Percentiles rank a stretch among this genome's conserved stretches.
phyloP scores from a whole-genome alignment of 306 rosid genomes.

The Castanopsis chinensis region DNA sequence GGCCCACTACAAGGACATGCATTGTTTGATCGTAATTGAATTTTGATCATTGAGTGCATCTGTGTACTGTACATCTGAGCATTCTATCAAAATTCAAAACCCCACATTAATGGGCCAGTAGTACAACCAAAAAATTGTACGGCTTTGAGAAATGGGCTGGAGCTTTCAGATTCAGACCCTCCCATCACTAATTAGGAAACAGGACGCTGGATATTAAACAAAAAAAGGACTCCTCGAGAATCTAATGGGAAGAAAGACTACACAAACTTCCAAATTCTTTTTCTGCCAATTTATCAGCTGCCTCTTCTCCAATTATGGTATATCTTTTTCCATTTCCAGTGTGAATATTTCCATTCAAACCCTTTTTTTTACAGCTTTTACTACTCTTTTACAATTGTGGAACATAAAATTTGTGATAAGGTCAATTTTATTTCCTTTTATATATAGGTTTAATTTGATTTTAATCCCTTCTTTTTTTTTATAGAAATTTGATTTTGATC shows the following conservation, averaged over 20 bases:
- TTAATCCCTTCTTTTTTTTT: too few relatives aligned
- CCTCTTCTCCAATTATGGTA: slow-evolving; percentile 5
- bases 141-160: slow-evolving; percentile 41
- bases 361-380: not conserved
- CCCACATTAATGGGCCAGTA: not conserved
- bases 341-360: not conserved
- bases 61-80: not conserved
- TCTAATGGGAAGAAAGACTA: slow-evolving; percentile 46
- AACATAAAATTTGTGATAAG: too few relatives aligned
- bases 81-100: slow-evolving; percentile 9
- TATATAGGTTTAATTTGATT: too few relatives aligned
- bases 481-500: too few relatives aligned
- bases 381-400: not conserved
- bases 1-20: slow-evolving; percentile 29
- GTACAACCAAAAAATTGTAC: slow-evolving; percentile 34
- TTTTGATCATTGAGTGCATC: not conserved
- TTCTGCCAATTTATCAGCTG: slow-evolving; percentile 11
- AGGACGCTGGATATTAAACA: slow-evolving; percentile 14
- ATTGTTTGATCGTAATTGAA: slow-evolving; percentile 23
- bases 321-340: slow-evolving; percentile 13
- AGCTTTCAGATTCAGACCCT: slow-evolving; percentile 17
- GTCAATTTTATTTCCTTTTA: too few relatives aligned
- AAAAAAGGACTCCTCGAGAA: slow-evolving; percentile 38
- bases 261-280: slow-evolving; percentile 6
- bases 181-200: slow-evolving; percentile 19